phyloP scores from a whole-genome alignment of 331 rosid genomes.

The Phaseolus coccineus region DNA sequence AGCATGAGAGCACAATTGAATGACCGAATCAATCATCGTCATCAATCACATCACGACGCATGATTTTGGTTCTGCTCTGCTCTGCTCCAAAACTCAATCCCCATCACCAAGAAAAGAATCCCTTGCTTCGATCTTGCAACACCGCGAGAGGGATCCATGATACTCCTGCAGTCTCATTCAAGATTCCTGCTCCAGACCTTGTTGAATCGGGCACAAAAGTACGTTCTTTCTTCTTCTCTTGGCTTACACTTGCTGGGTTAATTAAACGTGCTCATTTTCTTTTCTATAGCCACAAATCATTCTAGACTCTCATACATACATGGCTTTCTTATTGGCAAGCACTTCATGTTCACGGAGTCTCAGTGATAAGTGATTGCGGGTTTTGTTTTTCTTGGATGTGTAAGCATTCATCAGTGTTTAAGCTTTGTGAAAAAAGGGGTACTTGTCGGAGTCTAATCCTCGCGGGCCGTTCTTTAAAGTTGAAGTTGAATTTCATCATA shows the following conservation, averaged over 20 bases:
- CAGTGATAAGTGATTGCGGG: background rate
- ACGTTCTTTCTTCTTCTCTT: background rate
- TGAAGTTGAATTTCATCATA: background rate
- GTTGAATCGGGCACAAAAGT: slow-evolving; percentile 81
- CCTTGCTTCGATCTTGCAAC: background rate
- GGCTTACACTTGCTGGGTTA: background rate
- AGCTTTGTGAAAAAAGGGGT: background rate
- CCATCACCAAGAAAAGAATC: slow-evolving; percentile 16
- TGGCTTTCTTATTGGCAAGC: background rate
- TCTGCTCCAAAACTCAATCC: background rate
- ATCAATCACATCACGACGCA: slow-evolving; percentile 1
- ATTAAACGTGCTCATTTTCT: background rate
- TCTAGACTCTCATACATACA: background rate
- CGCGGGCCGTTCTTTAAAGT: background rate
- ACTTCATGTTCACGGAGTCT: background rate
- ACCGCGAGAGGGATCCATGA: slow-evolving; percentile 57
- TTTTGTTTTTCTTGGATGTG: background rate
- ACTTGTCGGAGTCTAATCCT: background rate
- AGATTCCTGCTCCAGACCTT: slow-evolving; percentile 88
- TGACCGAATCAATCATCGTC: background rate
- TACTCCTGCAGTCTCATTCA: slow-evolving; percentile 93
- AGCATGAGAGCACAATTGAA: background rate
- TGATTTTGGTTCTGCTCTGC: background rate
- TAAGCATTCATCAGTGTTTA: background rate
- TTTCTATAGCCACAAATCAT: background rate